Conservation (phyloP, 495 filamentous ascomycete species). For the Aspergillus funiculosus region DNA sequence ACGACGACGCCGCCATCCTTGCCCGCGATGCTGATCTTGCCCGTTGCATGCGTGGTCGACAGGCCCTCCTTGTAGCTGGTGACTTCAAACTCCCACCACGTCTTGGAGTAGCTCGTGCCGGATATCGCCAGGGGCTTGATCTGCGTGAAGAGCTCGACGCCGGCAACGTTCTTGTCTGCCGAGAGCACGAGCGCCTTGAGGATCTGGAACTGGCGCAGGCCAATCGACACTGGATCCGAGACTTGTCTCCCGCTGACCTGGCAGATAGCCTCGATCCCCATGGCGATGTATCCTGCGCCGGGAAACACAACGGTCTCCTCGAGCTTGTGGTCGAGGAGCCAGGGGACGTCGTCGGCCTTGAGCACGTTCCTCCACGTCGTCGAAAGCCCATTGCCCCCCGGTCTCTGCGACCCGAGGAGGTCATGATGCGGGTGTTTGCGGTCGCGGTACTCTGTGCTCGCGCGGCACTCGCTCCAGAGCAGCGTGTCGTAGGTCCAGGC, state of each 20-base stretch:
- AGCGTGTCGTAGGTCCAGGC: slow-evolving; percentile 22
- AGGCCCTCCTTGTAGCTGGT: too few relatives aligned
- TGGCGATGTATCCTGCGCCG: slow-evolving; percentile 38
- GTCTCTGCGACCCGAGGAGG: slow-evolving; percentile 36
- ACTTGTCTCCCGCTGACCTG: slow-evolving; percentile 16
- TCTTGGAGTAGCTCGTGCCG: too few relatives aligned
- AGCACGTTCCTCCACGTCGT: slow-evolving; percentile 35
- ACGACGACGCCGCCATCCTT: too few relatives aligned
- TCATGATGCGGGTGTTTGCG: slow-evolving; percentile 41
- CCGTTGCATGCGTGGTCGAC: too few relatives aligned
- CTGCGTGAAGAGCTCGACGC: too few relatives aligned
- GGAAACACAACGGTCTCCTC: slow-evolving; percentile 41
- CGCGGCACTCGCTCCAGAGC: slow-evolving; percentile 42
- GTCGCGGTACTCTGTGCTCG: slow-evolving; percentile 39
- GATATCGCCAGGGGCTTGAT: too few relatives aligned
- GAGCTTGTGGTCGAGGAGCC: slow-evolving; percentile 45
- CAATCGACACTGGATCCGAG: too few relatives aligned
- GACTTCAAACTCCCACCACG: too few relatives aligned
- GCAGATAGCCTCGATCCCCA: slow-evolving; percentile 42
- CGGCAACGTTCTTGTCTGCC: too few relatives aligned
- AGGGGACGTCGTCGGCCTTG: slow-evolving; percentile 36
- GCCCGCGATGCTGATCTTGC: too few relatives aligned
- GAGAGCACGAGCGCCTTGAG: too few relatives aligned
- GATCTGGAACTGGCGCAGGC: too few relatives aligned
- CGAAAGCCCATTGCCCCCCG: slow-evolving; percentile 33